A percentile compares a stretch with the other conserved stretches of the same genome.
Conservation (phyloP, 176 grass and related monocot genomes). For the Hyparrhenia diplandra region DNA sequence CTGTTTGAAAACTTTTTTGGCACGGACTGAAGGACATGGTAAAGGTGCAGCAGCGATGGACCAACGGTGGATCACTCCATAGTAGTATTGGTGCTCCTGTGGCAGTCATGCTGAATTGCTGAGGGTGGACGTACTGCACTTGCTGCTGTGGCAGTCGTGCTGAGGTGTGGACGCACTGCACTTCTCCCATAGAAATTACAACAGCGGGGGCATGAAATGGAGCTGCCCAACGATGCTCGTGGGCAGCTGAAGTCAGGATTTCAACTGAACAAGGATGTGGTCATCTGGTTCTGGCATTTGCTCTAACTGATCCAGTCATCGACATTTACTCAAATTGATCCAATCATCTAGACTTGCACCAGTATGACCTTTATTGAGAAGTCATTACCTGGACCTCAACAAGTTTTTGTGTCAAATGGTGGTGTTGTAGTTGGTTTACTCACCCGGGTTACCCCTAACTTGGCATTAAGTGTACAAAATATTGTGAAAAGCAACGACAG, state of each 20-base stretch:
- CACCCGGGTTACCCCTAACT: background rate
- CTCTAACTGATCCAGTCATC: background rate
- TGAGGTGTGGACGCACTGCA: background rate
- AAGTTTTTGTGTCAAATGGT: background rate
- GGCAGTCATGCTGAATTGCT: background rate
- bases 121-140: background rate
- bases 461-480: slow-evolving; percentile 6
- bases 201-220: background rate
- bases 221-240: background rate
- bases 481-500: background rate
- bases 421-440: background rate
- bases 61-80: background rate
- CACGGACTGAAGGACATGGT: slow-evolving; percentile 48
- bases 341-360: background rate
- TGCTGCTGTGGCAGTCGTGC: background rate
- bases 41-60: background rate
- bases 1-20: slow-evolving; percentile 81
- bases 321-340: background rate
- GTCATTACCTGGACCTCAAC: background rate
- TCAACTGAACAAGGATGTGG: background rate
- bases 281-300: background rate
- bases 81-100: background rate
- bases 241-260: background rate
- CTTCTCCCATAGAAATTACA: slow-evolving; percentile 2
- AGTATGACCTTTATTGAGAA: background rate